Evolutionary conservation across 441 rosid species (phyloP).

Genomic region (Populus hybrid): DNA sequence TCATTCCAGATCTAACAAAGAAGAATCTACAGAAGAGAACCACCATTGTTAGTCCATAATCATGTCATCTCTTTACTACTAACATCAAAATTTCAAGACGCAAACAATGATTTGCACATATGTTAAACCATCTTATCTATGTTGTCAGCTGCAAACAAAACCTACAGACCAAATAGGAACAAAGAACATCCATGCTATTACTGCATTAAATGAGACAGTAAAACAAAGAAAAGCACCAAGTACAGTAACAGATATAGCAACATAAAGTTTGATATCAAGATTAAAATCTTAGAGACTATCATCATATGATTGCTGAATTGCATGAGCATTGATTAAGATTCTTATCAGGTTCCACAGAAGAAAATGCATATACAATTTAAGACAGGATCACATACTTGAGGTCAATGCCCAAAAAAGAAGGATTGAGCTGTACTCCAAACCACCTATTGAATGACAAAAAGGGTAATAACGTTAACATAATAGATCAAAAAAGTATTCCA

Average conservation of each 20-base stretch:
- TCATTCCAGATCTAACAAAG: constrained; percentile 98
- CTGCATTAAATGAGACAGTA: not conserved
- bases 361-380: not conserved
- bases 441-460: constrained; percentile 53
- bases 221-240: not conserved
- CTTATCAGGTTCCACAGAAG: not conserved
- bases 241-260: not conserved
- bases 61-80: constrained; percentile 1
- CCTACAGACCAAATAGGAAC: not conserved
- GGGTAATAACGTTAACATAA: constrained; percentile 8
- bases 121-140: not conserved
- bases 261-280: not conserved
- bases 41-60: constrained; percentile 17
- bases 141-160: not conserved
- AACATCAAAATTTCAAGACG: not conserved
- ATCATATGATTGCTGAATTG: not conserved
- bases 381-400: constrained; percentile 61
- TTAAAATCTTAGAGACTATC: not conserved
- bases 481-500: constrained; percentile 1
- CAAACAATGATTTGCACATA: not conserved
- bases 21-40: constrained; percentile 57
- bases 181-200: constrained; percentile 8
- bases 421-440: constrained; percentile 92
- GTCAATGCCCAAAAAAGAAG: constrained; percentile 75
- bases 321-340: not conserved